These are phyloP conservation scores for Populus simonii DNA, from an alignment of 345 rosid genomes.

Conservation along the genomic window DNA sequence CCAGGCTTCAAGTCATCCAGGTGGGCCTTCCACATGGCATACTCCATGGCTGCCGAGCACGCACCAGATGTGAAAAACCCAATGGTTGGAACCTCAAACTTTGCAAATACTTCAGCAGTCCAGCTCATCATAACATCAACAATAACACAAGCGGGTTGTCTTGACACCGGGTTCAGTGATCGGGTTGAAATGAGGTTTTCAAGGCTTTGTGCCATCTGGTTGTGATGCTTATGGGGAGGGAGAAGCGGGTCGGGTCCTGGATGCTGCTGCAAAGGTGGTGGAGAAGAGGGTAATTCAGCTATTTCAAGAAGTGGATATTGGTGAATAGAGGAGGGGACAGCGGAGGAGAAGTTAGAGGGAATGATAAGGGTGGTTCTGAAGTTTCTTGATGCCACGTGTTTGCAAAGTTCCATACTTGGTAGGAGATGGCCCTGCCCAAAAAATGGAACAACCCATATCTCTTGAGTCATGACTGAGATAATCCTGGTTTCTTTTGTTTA, in stretches of 20 bases:
- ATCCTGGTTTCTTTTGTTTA: neutral
- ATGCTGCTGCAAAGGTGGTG: constrained; percentile 9
- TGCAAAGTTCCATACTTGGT: constrained; percentile 42
- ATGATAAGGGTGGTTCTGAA: constrained; percentile 29
- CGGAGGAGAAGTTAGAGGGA: constrained; percentile 27
- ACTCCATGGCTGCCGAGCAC: constrained; percentile 34
- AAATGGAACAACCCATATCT: constrained; percentile 41
- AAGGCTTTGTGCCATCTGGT: constrained; percentile 21
- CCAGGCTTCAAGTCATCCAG: constrained; percentile 25
- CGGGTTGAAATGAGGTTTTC: constrained; percentile 16
- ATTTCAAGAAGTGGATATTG: constrained; percentile 27
- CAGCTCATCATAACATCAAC: constrained; percentile 44
- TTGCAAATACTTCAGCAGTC: constrained; percentile 10
- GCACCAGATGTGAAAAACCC: constrained; percentile 37
- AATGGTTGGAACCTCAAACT: constrained; percentile 11
- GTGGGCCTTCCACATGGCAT: constrained; percentile 23
- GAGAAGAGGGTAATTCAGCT: constrained; percentile 10
- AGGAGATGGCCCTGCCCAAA: constrained; percentile 44
- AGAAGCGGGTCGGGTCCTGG: neutral
- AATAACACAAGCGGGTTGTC: constrained; percentile 23
- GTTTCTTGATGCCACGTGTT: constrained; percentile 21
- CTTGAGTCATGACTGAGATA: neutral
- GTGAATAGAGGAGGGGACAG: constrained; percentile 31
- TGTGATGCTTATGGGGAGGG: neutral
- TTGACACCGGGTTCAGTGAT: neutral